Percentiles rank a stretch among this genome's conserved stretches.
Conservation (phyloP, 2,329 filamentous ascomycete species). For the Microthyrium microscopicum region DNA sequence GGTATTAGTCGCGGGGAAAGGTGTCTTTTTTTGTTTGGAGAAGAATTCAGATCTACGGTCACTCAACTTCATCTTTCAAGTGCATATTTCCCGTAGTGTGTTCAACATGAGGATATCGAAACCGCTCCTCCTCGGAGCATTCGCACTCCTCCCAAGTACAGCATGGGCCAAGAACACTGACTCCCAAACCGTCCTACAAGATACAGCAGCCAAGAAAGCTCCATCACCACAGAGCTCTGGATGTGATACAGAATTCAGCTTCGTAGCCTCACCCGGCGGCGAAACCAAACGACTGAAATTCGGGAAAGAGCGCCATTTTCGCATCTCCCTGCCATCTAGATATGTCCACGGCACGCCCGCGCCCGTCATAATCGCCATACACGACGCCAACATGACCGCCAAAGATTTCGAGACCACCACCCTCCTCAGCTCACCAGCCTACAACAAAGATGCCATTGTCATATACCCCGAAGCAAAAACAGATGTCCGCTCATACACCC, state of each 20-base stretch:
- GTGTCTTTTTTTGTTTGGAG: too few species aligned
- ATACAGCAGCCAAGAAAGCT: too few species aligned
- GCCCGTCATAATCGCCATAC: constrained; percentile 4
- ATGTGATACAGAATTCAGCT: neutral
- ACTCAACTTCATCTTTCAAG: too few species aligned
- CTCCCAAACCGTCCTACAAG: too few species aligned
- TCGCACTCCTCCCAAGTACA: too few species aligned
- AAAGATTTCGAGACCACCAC: constrained; percentile 2
- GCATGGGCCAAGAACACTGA: too few species aligned
- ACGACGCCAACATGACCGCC: constrained; percentile 6
- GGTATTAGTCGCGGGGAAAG: too few species aligned
- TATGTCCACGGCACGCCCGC: constrained; percentile 3
- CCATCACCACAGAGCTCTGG: too few species aligned
- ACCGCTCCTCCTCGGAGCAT: too few species aligned
- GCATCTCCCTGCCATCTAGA: constrained; percentile 3
- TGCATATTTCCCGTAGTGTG: too few species aligned
- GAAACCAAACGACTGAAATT: constrained; percentile 3
- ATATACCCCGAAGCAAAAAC: constrained; percentile 4
- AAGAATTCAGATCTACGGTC: too few species aligned
- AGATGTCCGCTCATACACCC: neutral
- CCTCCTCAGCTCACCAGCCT: neutral
- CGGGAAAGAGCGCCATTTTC: constrained; percentile 4
- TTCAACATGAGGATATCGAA: too few species aligned
- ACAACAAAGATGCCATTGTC: constrained; percentile 5
- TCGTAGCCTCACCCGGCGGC: constrained; percentile 3